Base-by-base conservation (phyloP, 75 land plant species). In the Cunninghamia lanceolata region DNA sequence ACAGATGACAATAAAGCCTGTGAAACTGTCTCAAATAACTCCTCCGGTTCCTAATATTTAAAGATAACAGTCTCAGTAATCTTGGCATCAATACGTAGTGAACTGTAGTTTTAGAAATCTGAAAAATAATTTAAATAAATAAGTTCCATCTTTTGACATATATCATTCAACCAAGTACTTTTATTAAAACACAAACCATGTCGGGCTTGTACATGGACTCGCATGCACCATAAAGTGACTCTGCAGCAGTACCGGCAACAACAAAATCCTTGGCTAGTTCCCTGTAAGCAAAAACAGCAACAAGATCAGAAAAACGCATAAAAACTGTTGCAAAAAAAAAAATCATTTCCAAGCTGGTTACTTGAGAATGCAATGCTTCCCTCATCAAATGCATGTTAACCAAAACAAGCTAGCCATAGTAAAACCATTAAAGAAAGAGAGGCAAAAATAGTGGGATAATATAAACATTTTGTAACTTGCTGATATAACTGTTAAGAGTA, bases 221-320 rank as follows among this genome's bases (percentile, higher is more conserved):
- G 83, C 99, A 97, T 66, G 98, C 98, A 93, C 99, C 99, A 95
- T 97, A 97, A 39, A 97, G 91, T 30, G 98, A 96, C 85, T 97
- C 99, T 21, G 94, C 90, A 6, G 99, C 96, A 88, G 99, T 97
- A 73, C 99, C 99, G 87, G 92, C 93, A 82, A 97, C 99, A 82
- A 97, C 99, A 90, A 97, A 97, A 85, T 97, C 99, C 87, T 97
- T 95, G 1, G 99, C 94, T 46, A 96, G 89, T 53, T 97, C 99
- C 86, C 99, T 97, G 94, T 84, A 87, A 83, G 32, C 19, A 38
- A 70, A 32, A 35, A 56, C 9, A 73, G 36, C 36, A 34, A 34
- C 15, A 34, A 66, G 38, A 71, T 73, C 36, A 73, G 75, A 30
- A 73, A n/a, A 73, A 73, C 3, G 36, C 36, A 73, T 73, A 1